Evolutionary conservation across 1,139 yeast species (phyloP).

Genomic region (Protomyces arabidopsidicola): DNA sequence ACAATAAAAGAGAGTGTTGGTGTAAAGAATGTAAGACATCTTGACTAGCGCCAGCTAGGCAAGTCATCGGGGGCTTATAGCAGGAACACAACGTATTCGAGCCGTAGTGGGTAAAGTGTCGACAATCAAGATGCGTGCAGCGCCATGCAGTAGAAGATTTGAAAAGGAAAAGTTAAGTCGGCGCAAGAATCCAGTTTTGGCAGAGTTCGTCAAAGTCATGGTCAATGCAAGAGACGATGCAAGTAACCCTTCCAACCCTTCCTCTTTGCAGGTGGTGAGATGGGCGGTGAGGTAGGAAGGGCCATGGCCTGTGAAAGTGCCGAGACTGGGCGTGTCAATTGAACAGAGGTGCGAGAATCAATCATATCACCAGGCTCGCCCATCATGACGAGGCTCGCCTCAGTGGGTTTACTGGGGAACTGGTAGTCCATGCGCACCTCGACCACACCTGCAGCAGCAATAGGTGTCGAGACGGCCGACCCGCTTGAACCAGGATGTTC

Average conservation of each 20-base stretch:
- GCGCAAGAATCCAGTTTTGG: not conserved
- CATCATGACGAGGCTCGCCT: conserved; percentile 4
- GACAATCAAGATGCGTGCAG: not conserved
- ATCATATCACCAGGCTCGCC: conserved; percentile 25
- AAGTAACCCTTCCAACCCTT: conserved; percentile 24
- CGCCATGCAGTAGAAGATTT: not conserved
- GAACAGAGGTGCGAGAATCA: not conserved
- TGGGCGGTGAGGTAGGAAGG: not conserved
- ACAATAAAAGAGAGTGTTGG: not conserved
- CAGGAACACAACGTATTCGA: too few relatives aligned
- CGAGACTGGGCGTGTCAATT: not conserved
- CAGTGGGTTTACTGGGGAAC: not conserved
- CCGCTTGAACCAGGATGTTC: conserved; percentile 13
- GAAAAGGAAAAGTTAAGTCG: not conserved
- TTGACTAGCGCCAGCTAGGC: too few relatives aligned
- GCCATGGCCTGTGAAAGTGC: not conserved
- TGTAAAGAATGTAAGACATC: not conserved
- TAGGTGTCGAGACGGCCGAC: not conserved
- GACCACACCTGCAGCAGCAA: not conserved
- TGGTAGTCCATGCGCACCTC: not conserved
- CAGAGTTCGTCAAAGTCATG: not conserved
- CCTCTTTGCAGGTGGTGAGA: not conserved
- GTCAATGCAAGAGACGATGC: conserved; percentile 10
- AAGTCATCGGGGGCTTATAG: too few relatives aligned
- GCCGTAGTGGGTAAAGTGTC: too few relatives aligned